Conservation (phyloP, 78 protist genomes). For the Dictyostelium brefeldianum region DNA sequence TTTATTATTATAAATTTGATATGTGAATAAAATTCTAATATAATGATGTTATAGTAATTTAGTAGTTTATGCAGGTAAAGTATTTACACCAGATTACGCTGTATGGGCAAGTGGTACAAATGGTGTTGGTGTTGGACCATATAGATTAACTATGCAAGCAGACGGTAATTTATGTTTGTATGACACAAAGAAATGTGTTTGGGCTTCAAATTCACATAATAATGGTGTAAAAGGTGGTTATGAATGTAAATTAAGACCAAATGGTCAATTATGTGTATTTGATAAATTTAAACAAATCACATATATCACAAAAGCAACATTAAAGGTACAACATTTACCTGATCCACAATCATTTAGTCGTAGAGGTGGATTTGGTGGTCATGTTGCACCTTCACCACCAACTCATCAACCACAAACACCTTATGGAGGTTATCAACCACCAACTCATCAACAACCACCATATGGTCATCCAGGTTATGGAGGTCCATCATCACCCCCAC, state of each 20-base stretch:
- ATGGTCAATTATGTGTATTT: neutral
- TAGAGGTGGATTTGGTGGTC: neutral
- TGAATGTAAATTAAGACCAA: neutral
- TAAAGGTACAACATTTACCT: neutral
- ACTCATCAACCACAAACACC: constrained; percentile 9
- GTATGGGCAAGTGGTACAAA: constrained; percentile 2
- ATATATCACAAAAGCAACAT: neutral
- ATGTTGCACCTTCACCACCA: neutral
- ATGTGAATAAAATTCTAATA: too few relatives aligned
- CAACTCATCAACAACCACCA: neutral
- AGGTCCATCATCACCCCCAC: neutral
- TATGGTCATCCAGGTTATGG: neutral
- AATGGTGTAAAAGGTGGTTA: neutral
- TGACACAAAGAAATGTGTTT: neutral
- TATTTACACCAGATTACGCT: neutral
- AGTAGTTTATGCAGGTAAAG: constrained; percentile 34
- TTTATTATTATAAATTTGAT: too few relatives aligned
- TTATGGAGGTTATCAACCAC: constrained; percentile 4
- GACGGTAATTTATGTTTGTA: constrained; percentile 40
- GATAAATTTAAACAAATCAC: neutral
- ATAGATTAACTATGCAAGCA: neutral
- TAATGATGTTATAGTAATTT: too few relatives aligned
- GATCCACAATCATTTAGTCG: neutral
- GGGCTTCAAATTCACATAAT: neutral
- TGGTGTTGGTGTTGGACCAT: constrained; percentile 43